Conservation (phyloP, 2,329 filamentous ascomycete species). For the Sphaerulina musiva region DNA sequence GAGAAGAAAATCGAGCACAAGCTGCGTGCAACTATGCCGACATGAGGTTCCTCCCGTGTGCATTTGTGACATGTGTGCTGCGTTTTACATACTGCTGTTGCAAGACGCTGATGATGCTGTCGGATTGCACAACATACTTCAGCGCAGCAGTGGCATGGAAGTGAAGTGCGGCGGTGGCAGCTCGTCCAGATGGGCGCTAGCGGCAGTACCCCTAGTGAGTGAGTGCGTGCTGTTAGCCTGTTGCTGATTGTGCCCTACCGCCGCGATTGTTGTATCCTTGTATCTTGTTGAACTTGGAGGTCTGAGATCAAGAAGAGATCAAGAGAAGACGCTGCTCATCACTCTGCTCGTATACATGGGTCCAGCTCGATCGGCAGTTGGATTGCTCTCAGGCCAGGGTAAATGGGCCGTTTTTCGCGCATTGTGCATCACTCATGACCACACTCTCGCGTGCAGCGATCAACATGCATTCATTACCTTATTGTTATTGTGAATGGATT, state of each 20-base stretch:
- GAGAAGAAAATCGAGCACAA: slow-evolving; percentile 14
- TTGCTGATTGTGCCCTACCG: neutral
- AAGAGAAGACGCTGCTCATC: too few relatives aligned
- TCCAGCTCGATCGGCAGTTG: too few relatives aligned
- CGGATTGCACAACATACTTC: neutral
- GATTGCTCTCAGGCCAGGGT: too few relatives aligned
- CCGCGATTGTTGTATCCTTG: neutral
- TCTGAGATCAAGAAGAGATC: neutral
- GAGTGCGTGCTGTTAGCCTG: neutral
- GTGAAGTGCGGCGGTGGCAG: neutral
- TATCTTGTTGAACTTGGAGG: neutral
- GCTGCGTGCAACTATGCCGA: neutral
- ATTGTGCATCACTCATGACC: too few relatives aligned
- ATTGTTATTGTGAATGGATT: too few relatives aligned
- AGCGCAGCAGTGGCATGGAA: neutral
- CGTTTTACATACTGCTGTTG: neutral
- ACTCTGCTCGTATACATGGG: too few relatives aligned
- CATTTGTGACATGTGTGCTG: neutral
- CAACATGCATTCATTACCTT: too few relatives aligned
- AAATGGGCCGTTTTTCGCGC: too few relatives aligned
- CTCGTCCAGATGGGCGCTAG: neutral
- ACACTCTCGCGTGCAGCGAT: too few relatives aligned
- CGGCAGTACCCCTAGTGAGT: neutral
- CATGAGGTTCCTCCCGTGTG: neutral
- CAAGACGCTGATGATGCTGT: neutral